These are phyloP conservation scores for Saururus chinensis DNA, from an alignment of 164 flowering plant species.

Conservation along the genomic window DNA sequence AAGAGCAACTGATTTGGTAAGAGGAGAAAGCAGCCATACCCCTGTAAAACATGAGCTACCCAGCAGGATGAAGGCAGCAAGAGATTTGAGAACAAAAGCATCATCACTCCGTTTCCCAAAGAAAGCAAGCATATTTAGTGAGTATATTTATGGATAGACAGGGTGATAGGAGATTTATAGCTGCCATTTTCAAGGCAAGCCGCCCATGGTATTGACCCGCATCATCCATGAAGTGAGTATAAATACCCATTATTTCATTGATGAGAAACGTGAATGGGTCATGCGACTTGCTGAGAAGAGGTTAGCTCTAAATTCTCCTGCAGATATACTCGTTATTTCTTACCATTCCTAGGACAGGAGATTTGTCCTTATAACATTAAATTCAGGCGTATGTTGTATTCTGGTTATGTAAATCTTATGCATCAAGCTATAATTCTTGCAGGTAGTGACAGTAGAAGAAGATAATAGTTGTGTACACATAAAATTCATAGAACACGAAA, in stretches of 20 bases:
- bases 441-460: constrained; percentile 7
- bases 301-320: neutral
- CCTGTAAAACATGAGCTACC: constrained; percentile 30
- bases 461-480: neutral
- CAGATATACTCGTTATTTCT: neutral
- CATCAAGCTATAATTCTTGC: neutral
- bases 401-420: neutral
- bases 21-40: constrained; percentile 46
- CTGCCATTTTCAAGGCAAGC: too few relatives aligned
- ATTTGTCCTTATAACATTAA: neutral
- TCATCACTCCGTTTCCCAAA: constrained; percentile 64
- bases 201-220: too few relatives aligned
- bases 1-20: constrained; percentile 35
- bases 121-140: constrained; percentile 68
- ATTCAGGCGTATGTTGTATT: neutral
- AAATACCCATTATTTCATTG: neutral
- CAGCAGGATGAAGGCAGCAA: constrained; percentile 32
- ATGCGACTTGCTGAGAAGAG: too few relatives aligned
- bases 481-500: neutral
- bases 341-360: too few relatives aligned
- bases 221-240: neutral
- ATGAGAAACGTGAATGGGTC: neutral
- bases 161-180: too few relatives aligned
- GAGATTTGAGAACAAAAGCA: constrained; percentile 52
- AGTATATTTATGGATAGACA: constrained; percentile 12